Evolutionary conservation across 2,329 filamentous ascomycete genomes (phyloP), one percentile per base, ranked within the genome.

Genomic region (Seiridium unicorne): DNA sequence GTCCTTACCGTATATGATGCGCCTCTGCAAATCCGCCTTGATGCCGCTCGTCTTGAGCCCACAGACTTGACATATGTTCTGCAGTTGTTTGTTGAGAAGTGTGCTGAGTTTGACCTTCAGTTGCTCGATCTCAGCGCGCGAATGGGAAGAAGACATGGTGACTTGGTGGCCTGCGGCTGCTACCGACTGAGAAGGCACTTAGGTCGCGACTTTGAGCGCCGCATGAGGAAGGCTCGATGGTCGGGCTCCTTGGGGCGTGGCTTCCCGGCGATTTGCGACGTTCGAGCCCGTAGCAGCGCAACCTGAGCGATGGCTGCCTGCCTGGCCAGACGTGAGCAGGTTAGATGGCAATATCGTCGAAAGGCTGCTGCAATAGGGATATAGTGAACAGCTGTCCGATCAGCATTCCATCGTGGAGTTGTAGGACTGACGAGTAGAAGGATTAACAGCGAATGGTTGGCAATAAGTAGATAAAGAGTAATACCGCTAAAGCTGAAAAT

Each of bases 1-100:
- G n/a, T 36, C 86, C 91, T 76, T 81, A 98, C 95, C 85, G 61
- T 85, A 80, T 64, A 89, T 85, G 62, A 97, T 90, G 68, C 94
- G 89, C 61, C 79, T 78, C 76, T 97, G 93, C 61, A 98, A 79
- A 47, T 90, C 85, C 40, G 87, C 86, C 80, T 99, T 99, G 69
- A 95, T 89, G 26, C 95, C 95, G 35, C 89, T 91, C 62, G 91
- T 89, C 65, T 86, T 84, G 42, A 96, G 80, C 51, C 87, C 84
- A 77, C 96, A 91, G 62, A 84, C 80, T 64, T 86, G 84, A 70
- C 94, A 90, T 65, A 98, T 89, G 57, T 82, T 82, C 68, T 92
- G 91, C 54, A 97, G 84, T 68, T 93, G 88, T 26, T 79, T 76
- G 68, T 86, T 86, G 36, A 84, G 75, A 31, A 87, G 73, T 10